A percentile compares a stretch with the other conserved stretches of the same genome.
Evolutionary conservation across 2,329 filamentous ascomycete genomes (phyloP).

Genomic region (Juglanconis juglandina): DNA sequence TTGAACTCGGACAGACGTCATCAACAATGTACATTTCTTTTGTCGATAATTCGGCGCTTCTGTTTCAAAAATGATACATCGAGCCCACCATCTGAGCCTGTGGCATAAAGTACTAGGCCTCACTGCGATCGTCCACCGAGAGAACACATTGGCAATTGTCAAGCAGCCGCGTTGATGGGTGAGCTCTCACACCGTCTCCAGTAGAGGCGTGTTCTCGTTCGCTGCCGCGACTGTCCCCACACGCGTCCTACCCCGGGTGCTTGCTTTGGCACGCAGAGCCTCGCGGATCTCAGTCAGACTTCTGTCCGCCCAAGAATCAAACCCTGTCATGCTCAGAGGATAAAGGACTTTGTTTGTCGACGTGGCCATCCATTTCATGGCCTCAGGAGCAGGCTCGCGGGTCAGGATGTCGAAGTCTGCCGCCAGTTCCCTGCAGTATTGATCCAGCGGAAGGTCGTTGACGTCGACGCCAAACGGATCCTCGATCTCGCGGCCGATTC

Average conservation of each 20-base stretch:
- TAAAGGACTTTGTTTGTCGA: neutral
- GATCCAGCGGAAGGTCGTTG: neutral
- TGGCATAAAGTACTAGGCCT: too few species aligned
- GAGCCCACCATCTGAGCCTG: too few species aligned
- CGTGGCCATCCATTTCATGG: neutral
- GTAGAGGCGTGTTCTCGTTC: neutral
- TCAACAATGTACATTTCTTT: slow-evolving; percentile 7
- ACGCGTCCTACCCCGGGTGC: neutral
- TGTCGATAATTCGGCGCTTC: neutral
- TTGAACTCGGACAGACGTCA: slow-evolving; percentile 6
- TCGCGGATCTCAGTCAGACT: slow-evolving; percentile 1
- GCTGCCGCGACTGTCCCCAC: neutral
- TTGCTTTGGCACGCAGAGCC: neutral
- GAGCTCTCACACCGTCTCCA: neutral
- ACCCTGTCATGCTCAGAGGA: neutral
- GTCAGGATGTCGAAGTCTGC: slow-evolving; percentile 1
- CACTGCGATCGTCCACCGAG: too few species aligned
- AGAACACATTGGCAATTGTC: too few species aligned
- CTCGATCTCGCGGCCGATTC: slow-evolving; percentile 10
- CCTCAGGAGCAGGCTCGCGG: neutral
- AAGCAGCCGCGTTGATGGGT: too few species aligned
- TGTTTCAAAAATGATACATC: neutral
- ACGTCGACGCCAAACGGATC: slow-evolving; percentile 5
- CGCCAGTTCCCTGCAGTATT: neutral
- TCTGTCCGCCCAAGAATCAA: neutral